Conservation (phyloP, 352 stramenopile genomes). For the Globisporangium polare region DNA sequence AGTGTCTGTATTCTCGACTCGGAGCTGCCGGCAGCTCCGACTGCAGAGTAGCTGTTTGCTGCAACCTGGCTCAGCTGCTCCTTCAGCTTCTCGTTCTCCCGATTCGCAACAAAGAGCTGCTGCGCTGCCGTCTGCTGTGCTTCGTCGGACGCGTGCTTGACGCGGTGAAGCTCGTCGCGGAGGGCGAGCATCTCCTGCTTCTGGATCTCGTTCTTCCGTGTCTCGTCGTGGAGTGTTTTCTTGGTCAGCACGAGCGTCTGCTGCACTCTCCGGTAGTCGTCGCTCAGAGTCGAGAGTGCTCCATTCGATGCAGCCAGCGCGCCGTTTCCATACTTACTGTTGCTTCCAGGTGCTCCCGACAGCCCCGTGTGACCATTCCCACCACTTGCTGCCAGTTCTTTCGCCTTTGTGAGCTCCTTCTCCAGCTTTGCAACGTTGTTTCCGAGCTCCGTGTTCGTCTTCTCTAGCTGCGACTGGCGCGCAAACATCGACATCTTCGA, state of each 20-base stretch:
- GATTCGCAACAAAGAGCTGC: slow-evolving; percentile 31
- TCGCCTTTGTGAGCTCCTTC: slow-evolving; percentile 46
- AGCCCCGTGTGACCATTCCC: not conserved
- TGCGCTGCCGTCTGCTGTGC: slow-evolving; percentile 32
- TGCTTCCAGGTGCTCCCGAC: not conserved
- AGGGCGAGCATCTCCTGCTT: slow-evolving; percentile 62
- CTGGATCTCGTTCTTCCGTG: slow-evolving; percentile 56
- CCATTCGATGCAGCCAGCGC: slow-evolving; percentile 4
- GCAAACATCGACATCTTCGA: slow-evolving; percentile 68
- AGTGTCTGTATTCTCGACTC: slow-evolving; percentile 73
- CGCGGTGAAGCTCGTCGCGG: slow-evolving; percentile 42
- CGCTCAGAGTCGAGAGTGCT: slow-evolving; percentile 30
- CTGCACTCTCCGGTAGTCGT: slow-evolving; percentile 60
- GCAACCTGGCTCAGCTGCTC: slow-evolving; percentile 32
- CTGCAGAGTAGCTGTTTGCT: slow-evolving; percentile 9
- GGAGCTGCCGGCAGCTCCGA: slow-evolving; percentile 26
- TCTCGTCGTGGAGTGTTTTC: slow-evolving; percentile 73
- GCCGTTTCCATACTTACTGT: slow-evolving; percentile 9
- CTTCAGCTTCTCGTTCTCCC: slow-evolving; percentile 46
- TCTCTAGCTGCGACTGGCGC: slow-evolving; percentile 72
- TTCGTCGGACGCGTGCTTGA: slow-evolving; percentile 37
- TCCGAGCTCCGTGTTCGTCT: slow-evolving; percentile 65
- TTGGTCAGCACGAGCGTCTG: slow-evolving; percentile 66
- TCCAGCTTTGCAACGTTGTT: slow-evolving; percentile 63
- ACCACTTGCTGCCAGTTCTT: slow-evolving; percentile 18